These are phyloP conservation scores for Venturia pyrina DNA, from an alignment of 2,329 filamentous ascomycete species.

Conservation along the genomic window DNA sequence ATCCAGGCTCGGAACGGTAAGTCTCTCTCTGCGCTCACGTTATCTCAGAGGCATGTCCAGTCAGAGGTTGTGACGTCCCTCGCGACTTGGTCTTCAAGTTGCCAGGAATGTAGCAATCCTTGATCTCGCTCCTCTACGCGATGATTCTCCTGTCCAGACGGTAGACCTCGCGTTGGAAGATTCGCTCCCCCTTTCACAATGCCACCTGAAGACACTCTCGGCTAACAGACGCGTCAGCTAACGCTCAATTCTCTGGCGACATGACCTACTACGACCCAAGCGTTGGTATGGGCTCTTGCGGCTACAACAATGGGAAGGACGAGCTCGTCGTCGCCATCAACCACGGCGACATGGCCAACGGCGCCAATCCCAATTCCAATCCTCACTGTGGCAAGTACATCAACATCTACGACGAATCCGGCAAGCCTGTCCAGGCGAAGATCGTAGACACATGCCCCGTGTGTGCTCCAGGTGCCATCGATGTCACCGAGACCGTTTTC, in stretches of 20 bases:
- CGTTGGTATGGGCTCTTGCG: conserved; percentile 13
- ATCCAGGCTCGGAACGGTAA: not conserved
- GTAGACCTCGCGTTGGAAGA: too few relatives aligned
- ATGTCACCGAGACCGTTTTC: conserved; percentile 11
- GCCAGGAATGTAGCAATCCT: not conserved
- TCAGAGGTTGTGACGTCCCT: not conserved
- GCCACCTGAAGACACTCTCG: not conserved
- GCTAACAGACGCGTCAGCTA: not conserved
- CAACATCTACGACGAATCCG: not conserved
- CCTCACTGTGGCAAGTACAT: conserved; percentile 19
- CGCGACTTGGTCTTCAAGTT: not conserved
- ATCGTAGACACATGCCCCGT: conserved; percentile 12
- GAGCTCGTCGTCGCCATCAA: conserved; percentile 19
- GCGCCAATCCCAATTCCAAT: conserved; percentile 20
- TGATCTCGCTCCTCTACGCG: too few relatives aligned
- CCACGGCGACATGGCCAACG: conserved; percentile 15
- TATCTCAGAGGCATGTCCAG: not conserved
- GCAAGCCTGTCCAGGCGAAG: not conserved
- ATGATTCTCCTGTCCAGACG: too few relatives aligned
- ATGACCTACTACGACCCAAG: conserved; percentile 13
- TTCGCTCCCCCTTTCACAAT: not conserved
- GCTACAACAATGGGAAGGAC: conserved; percentile 3
- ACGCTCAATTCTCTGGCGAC: conserved; percentile 8
- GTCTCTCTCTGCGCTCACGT: not conserved
- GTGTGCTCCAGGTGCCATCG: conserved; percentile 9